Evolutionary conservation across 345 rosid species (phyloP).

Genomic region (Hypericum perforatum): DNA sequence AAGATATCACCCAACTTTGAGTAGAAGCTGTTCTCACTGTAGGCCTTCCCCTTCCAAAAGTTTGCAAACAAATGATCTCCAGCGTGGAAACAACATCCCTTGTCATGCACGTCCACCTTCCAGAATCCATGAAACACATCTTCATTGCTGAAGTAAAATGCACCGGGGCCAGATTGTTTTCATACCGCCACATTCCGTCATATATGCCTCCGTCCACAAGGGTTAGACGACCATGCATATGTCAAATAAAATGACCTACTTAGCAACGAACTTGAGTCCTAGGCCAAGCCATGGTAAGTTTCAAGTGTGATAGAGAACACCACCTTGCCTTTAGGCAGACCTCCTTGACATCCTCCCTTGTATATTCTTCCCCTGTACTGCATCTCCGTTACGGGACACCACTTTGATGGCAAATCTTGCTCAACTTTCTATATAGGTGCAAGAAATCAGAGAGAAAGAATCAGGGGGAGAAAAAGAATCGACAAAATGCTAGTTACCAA

Average conservation of each 20-base stretch:
- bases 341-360: conserved; percentile 85
- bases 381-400: conserved; percentile 79
- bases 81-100: conserved; percentile 91
- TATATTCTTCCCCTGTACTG: conserved; percentile 84
- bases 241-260: conserved; percentile 7
- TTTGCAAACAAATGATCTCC: conserved; percentile 93
- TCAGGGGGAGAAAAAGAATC: background rate
- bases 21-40: conserved; percentile 89
- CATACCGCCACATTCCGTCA: conserved; percentile 90
- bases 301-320: background rate
- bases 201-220: conserved; percentile 81
- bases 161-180: conserved; percentile 83
- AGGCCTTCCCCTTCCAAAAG: conserved; percentile 98
- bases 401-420: conserved; percentile 65
- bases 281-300: conserved; percentile 9
- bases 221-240: conserved; percentile 59
- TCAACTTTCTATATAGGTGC: conserved; percentile 61
- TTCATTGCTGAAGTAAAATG: conserved; percentile 82
- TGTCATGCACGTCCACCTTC: conserved; percentile 95
- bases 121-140: conserved; percentile 97
- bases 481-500: conserved; percentile 45
- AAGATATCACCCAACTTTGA: conserved; percentile 67
- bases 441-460: conserved; percentile 8
- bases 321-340: conserved; percentile 99
- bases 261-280: background rate